phyloP scores from a whole-genome alignment of 805 yeast species.

The Vanderwaltozyma yarrowii region DNA sequence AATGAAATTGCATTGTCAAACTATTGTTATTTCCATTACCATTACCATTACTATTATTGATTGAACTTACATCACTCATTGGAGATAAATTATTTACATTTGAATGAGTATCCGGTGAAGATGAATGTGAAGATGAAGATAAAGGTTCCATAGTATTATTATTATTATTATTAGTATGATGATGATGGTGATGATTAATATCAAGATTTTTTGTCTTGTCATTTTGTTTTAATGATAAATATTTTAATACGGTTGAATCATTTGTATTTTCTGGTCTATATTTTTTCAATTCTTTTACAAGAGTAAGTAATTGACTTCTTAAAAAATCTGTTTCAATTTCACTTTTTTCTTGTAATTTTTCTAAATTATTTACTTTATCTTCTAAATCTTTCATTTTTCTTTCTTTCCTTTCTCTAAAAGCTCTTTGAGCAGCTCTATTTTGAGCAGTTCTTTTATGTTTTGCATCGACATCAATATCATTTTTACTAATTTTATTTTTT shows the following conservation, averaged over 20 bases:
- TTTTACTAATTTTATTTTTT: background rate
- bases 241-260: conserved; percentile 16
- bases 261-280: conserved; percentile 23
- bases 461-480: conserved; percentile 46
- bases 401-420: conserved; percentile 90
- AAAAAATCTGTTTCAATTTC: conserved; percentile 66
- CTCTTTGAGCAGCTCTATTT: conserved; percentile 97
- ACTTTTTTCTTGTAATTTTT: conserved; percentile 58
- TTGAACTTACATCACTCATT: background rate
- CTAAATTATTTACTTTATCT: conserved; percentile 60
- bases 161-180: too few relatives aligned
- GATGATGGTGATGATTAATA: too few relatives aligned
- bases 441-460: conserved; percentile 88
- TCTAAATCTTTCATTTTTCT: conserved; percentile 77
- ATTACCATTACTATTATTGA: too few relatives aligned
- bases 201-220: too few relatives aligned
- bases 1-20: background rate
- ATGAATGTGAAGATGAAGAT: too few relatives aligned
- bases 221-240: too few relatives aligned
- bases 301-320: conserved; percentile 63
- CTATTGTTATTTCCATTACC: background rate
- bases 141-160: too few relatives aligned
- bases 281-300: conserved; percentile 60
- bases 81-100: background rate
- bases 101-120: too few relatives aligned